Base-by-base conservation (phyloP, 2,329 filamentous ascomycete genomes). In the Clarireedia monteithiana region DNA sequence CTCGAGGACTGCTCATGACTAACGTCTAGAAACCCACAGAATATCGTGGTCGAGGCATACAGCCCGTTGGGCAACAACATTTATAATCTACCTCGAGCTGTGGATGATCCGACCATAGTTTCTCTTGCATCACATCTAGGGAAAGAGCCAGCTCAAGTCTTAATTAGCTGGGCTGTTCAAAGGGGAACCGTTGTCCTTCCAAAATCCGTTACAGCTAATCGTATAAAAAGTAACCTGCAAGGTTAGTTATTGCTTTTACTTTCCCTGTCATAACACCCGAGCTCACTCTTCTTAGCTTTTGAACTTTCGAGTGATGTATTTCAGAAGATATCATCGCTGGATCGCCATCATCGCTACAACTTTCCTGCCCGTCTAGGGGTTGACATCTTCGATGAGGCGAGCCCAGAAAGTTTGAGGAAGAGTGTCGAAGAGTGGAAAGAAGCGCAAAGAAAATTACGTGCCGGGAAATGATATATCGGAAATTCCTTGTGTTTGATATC, bases 1-100 rank as follows among this genome's bases (percentile, higher is more conserved):
- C 30, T 34, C 12, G 30, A 5, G 30, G 12, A 12, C 12, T 34
- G 10, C 10, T 34, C 1, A 1, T 4, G 10, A 34, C 9, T 34
- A 34, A 34, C 10, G 10, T 34, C 30, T 9, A 12, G 12, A 34
- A 34, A 12, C 30, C 5, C 10, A 34, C 9, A 17, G 40, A 74
- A 74, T 58, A 85, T 87, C 59, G 73, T 81, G 58, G 69, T 86
- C 48, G 78, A 81, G 63, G 83, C 83, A 4, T 86, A 86, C 70
- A 85, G 80, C 42, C 83, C 84, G 4, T 77, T 86, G 23, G 83
- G 77, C 14, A 81, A 80, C 70, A 82, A 80, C 69, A 72, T 72
- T 49, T 69, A 75, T 57, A 70, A 71, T 50, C 68, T 72, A 45
- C 73, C 74, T 12, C 54, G 45, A 60, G 73, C 75, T 24, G 69